Evolutionary conservation across 1,139 yeast species (phyloP).

Genomic region (Zhuliangozyma blackwelliae): DNA sequence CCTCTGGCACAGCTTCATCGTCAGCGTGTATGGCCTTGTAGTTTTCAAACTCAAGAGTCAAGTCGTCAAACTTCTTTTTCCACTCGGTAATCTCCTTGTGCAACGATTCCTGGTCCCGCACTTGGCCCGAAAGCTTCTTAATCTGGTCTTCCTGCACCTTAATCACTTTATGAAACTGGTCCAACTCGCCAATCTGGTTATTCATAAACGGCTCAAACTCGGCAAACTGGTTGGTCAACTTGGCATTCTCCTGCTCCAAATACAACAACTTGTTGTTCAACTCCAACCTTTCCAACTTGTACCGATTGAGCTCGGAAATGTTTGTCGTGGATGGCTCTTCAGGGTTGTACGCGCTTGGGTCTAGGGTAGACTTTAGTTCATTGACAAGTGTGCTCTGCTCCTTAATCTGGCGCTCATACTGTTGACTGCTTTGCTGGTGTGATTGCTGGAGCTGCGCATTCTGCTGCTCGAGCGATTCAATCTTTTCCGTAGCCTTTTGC

Average conservation of each 20-base stretch:
- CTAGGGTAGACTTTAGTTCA: constrained; percentile 33
- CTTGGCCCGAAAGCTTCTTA: constrained; percentile 33
- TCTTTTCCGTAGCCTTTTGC: constrained; percentile 49
- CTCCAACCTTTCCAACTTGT: constrained; percentile 41
- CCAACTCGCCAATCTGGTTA: constrained; percentile 51
- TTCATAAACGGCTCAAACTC: constrained; percentile 55
- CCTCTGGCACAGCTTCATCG: constrained; percentile 15
- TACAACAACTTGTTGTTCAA: constrained; percentile 43
- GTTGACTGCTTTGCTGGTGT: constrained; percentile 13
- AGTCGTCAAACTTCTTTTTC: constrained; percentile 40
- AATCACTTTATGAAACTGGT: constrained; percentile 51
- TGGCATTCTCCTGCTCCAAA: constrained; percentile 44
- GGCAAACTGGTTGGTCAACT: constrained; percentile 34
- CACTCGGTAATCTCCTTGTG: constrained; percentile 46
- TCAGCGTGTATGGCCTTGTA: constrained; percentile 35
- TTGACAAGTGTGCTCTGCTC: constrained; percentile 33
- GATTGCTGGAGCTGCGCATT: constrained; percentile 24
- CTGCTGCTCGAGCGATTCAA: constrained; percentile 43
- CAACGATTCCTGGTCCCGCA: constrained; percentile 42
- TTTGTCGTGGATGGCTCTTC: constrained; percentile 15
- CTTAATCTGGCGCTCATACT: constrained; percentile 20
- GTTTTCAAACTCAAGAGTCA: constrained; percentile 44
- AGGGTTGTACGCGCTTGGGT: constrained; percentile 28
- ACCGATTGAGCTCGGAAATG: constrained; percentile 33
- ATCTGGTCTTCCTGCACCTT: constrained; percentile 51